A percentile compares a stretch with the other conserved stretches of the same genome.
These are phyloP conservation scores for Eutrema japonicum DNA, from an alignment of 345 rosid species.

Conservation along the genomic window DNA sequence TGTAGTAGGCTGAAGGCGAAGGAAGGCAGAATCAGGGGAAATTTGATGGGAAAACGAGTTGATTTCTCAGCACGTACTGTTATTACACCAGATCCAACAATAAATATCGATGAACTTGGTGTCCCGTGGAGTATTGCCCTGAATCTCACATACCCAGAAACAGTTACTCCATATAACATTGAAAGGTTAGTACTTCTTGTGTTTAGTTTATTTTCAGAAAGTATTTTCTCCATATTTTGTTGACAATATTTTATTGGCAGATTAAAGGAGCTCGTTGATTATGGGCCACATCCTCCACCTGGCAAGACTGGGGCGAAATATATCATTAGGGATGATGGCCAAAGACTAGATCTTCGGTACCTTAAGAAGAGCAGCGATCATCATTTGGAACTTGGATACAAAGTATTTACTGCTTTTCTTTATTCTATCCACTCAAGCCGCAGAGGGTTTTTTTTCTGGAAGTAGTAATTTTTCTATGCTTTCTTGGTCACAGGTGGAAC, in stretches of 20 bases:
- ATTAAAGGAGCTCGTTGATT: conserved; percentile 91
- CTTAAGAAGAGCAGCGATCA: conserved; percentile 99
- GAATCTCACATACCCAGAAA: conserved; percentile 93
- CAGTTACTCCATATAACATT: conserved; percentile 96
- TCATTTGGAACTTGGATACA: conserved; percentile 97
- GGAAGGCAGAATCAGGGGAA: conserved; percentile 96
- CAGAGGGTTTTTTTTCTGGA: background rate
- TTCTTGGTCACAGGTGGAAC: conserved; percentile 76
- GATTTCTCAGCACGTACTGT: conserved; percentile 99
- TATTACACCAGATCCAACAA: conserved; percentile 97
- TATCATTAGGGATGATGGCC: conserved; percentile 97
- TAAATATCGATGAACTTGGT: conserved; percentile 91
- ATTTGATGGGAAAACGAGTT: conserved; percentile 97
- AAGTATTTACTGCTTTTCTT: conserved; percentile 40
- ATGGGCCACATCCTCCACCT: conserved; percentile 98
- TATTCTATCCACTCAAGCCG: conserved; percentile 3
- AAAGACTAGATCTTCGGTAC: conserved; percentile 96
- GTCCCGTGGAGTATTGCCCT: conserved; percentile 99
- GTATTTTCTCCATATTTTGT: background rate
- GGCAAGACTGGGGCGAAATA: conserved; percentile 98
- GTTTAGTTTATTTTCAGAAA: background rate
- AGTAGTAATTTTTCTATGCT: conserved; percentile 8
- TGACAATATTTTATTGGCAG: conserved; percentile 44
- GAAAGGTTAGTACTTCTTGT: conserved; percentile 59
- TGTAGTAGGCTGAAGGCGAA: conserved; percentile 98